Evolutionary conservation across 495 filamentous ascomycete genomes (phyloP), one percentile per base, ranked within the genome.

Genomic region (Halenospora varia): DNA sequence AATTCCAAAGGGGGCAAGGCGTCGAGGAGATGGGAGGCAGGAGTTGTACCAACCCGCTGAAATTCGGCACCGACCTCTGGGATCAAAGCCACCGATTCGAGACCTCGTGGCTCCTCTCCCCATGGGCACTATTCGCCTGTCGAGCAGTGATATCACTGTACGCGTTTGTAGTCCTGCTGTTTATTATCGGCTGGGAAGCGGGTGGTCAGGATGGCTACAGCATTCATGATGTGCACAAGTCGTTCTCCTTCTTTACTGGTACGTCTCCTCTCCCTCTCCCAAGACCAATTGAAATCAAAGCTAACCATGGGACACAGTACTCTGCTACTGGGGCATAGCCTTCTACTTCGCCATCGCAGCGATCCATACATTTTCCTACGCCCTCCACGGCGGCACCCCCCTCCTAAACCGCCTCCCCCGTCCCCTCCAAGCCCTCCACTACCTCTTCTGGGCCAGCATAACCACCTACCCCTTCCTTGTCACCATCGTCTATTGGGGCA

Each of bases 231-330:
- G 62, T 66, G 2, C 69, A 71, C 50, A 67, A 73, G 42, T 73
- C 73, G 48, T 94, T 93, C 77, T 86, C 82, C 61, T 95, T 80
- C 79, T 95, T 95, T 75, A 95, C 90, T 3, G 25, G 56, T 59
- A 51, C 52, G 19, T 50, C 25, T 23, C 9, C 18, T 9, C 2
- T n/a, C 13, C 53, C 22, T 6, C 24, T 24, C 25, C 25, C 19
- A n/a, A 51, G 9, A 10, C 25, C 15, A 4, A 17, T 51, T 22
- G 13, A 41, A 15, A 2, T 20, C 42, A 78, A n/a, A n/a, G 80
- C 66, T 23, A 18, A 11, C 25, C 3, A 25, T 10, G 24, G 3
- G 3, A 11, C n/a, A 2, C 35, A 45, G 69, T 88, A 49, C 75
- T 81, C 39, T 87, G 85, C 3, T 92, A 88, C 75, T 93, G 88